Evolutionary conservation across 495 filamentous ascomycete species (phyloP).

Genomic region (Aspergillus sclerotioniger): DNA sequence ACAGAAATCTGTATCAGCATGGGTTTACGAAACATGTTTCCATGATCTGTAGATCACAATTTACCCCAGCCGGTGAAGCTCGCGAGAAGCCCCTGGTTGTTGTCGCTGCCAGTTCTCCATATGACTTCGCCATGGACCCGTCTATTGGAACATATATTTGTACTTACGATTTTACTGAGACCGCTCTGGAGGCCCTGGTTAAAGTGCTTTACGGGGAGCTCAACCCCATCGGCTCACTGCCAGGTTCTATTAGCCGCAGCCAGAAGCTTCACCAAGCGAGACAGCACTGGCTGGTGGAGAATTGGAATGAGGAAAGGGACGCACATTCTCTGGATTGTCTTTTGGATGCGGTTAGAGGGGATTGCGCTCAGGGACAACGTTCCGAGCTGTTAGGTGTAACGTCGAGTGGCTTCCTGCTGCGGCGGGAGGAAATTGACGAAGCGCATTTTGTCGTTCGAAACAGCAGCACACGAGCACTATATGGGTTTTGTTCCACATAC

Average conservation of each 20-base stretch:
- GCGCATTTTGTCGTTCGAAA: conserved; percentile 89
- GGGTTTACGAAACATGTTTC: conserved; percentile 90
- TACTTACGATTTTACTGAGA: conserved; percentile 93
- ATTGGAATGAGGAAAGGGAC: conserved; percentile 76
- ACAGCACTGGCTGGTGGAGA: conserved; percentile 88
- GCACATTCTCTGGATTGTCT: conserved; percentile 65
- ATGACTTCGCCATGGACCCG: conserved; percentile 91
- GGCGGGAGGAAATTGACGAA: conserved; percentile 65
- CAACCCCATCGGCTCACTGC: conserved; percentile 66
- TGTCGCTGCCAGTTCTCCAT: conserved; percentile 87
- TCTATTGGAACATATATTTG: conserved; percentile 85
- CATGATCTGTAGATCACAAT: conserved; percentile 84
- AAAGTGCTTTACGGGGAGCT: conserved; percentile 78
- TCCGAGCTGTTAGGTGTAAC: conserved; percentile 63
- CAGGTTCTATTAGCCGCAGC: conserved; percentile 78
- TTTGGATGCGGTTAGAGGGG: conserved; percentile 60
- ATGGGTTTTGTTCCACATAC: conserved; percentile 88
- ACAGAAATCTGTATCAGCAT: conserved; percentile 84
- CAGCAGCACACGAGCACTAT: conserved; percentile 80
- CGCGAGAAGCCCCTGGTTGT: conserved; percentile 70
- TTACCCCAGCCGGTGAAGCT: conserved; percentile 52
- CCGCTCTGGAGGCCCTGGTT: conserved; percentile 77
- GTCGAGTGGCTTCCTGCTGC: conserved; percentile 73
- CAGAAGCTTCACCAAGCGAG: conserved; percentile 76
- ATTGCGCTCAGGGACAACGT: conserved; percentile 52